phyloP scores from a whole-genome alignment of 2,329 filamentous ascomycete species.

The Xylaria digitata region DNA sequence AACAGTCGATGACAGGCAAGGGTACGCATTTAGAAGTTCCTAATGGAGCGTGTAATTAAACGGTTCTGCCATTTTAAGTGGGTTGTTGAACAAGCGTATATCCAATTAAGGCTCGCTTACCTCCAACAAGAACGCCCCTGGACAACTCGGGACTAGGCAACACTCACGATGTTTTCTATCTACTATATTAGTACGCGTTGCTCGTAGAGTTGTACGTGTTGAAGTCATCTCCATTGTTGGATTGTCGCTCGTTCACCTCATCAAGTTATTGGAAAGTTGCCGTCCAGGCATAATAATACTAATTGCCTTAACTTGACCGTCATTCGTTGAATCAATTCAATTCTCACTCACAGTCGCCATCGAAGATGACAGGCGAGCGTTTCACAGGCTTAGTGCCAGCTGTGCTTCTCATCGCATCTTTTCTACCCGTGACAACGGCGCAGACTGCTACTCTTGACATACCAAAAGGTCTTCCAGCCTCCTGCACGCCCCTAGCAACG shows the following conservation, averaged over 20 bases:
- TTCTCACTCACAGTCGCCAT: neutral
- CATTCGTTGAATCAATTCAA: neutral
- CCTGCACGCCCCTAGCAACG: conserved; percentile 21
- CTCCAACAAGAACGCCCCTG: too few species aligned
- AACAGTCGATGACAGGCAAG: too few species aligned
- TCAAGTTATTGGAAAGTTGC: neutral
- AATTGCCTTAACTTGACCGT: neutral
- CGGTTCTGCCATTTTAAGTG: too few species aligned
- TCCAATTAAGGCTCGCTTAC: too few species aligned
- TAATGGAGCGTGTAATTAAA: too few species aligned
- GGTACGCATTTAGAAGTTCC: too few species aligned
- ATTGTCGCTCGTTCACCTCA: conserved; percentile 10
- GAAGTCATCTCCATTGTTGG: neutral
- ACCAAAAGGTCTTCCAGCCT: conserved; percentile 7
- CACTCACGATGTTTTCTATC: too few species aligned
- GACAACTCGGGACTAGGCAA: too few species aligned
- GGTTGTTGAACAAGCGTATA: too few species aligned
- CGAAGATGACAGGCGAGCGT: conserved; percentile 3
- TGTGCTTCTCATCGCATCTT: conserved; percentile 4
- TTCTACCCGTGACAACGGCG: neutral
- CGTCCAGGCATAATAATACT: neutral
- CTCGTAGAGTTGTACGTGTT: neutral
- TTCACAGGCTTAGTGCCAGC: neutral
- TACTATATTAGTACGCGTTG: neutral
- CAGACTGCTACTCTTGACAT: conserved; percentile 1